Evolutionary conservation across 2,329 filamentous ascomycete species (phyloP), one percentile per base, ranked within the genome.

Genomic region (Colletotrichum chlorophyti): DNA sequence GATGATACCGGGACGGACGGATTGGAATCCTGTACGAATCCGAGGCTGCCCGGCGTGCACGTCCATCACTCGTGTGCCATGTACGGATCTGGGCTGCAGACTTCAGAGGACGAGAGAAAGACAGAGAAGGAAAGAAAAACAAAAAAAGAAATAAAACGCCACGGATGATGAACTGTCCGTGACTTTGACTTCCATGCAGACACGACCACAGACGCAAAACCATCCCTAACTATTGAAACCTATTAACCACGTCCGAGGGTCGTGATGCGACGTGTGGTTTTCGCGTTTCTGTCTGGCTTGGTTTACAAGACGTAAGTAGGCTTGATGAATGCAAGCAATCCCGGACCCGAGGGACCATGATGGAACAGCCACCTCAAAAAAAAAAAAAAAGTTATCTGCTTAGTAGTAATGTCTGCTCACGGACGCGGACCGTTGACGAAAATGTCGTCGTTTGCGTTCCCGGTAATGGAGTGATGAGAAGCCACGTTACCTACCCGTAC

Each of bases 201-300:
- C 35, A 41, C 19, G 14, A 41, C 9, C 19, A 21, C 23, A 24
- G 38, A 14, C 19, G 9, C 10, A 23, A 14, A 14, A 31, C 8
- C 8, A 31, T 31, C 29, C 8, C 29, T 31, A 31, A 8, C 8
- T 31, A 31, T 31, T 8, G 29, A 31, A 31, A n/a, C n/a, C n/a
- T 37, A 37, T 15, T 29, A 29, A 31, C 48, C 17, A 37, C 17
- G 50, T 54, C 50, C 43, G 43, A 54, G 50, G 29, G 42, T 49
- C 35, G 42, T 54, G 42, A 49, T 11, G 19, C n/a, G 34, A 53
- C 55, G 55, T 59, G 55, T 54, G 50, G 42, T 54, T 59, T 59
- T 54, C 55, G 55, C 55, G 55, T 49, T 38, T 43, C 15, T 27
- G 6, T 52, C 26, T 21, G 27, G 11, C 42, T 21, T 23, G 14